Percentiles rank a stretch among this genome's conserved stretches.
Conservation (phyloP, 2,329 filamentous ascomycete genomes). For the Metarhizium brunneum region DNA sequence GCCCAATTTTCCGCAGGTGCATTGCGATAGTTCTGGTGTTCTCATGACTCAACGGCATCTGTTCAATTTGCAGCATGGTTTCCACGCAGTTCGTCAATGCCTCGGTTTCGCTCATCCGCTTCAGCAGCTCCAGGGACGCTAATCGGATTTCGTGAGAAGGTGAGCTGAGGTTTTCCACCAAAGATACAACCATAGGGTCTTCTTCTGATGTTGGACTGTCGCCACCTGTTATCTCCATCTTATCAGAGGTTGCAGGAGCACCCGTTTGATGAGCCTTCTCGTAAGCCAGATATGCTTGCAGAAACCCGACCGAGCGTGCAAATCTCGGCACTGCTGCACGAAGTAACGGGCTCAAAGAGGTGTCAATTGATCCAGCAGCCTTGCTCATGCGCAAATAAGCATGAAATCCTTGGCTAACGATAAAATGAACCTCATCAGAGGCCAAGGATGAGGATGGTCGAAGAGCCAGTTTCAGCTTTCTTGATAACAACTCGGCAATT, state of each 20-base stretch:
- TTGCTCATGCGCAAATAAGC: slow-evolving; percentile 60
- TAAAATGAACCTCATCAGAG: slow-evolving; percentile 60
- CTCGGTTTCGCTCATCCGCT: slow-evolving; percentile 36
- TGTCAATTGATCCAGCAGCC: slow-evolving; percentile 47
- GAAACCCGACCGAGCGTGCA: slow-evolving; percentile 54
- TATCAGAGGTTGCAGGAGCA: slow-evolving; percentile 8
- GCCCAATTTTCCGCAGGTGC: slow-evolving; percentile 69
- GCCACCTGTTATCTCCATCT: slow-evolving; percentile 26
- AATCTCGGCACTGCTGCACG: slow-evolving; percentile 58
- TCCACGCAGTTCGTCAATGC: slow-evolving; percentile 20
- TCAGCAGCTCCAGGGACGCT: slow-evolving; percentile 63
- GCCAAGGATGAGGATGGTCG: slow-evolving; percentile 49
- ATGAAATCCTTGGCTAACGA: slow-evolving; percentile 65
- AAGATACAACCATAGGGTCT: slow-evolving; percentile 50
- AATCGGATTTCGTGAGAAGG: slow-evolving; percentile 67
- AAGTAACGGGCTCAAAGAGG: slow-evolving; percentile 54
- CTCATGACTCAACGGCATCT: slow-evolving; percentile 67
- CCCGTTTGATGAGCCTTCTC: slow-evolving; percentile 26
- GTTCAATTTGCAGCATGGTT: slow-evolving; percentile 69
- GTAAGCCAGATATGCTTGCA: slow-evolving; percentile 52
- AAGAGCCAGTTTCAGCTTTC: slow-evolving; percentile 57
- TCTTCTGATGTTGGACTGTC: slow-evolving; percentile 37
- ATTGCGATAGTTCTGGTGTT: slow-evolving; percentile 72
- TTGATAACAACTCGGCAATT: slow-evolving; percentile 55
- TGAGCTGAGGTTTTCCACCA: slow-evolving; percentile 66